Base-by-base conservation (phyloP, 1,139 yeast species). In the Suhomyces terraborum region DNA sequence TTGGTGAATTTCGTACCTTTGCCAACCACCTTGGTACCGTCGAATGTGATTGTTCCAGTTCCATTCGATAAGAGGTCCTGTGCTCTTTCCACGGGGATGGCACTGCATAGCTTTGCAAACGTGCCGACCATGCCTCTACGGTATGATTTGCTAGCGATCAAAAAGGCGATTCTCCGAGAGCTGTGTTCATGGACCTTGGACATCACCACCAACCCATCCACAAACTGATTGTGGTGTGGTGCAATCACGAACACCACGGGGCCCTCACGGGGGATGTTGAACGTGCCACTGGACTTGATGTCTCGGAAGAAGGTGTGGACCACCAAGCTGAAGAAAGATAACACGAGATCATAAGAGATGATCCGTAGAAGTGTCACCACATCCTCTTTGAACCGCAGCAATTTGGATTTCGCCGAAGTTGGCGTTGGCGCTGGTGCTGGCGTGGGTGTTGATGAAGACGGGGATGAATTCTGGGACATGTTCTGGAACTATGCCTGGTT, bases 21-120 rank as follows among this genome's bases (percentile, higher is more conserved):
- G 1, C 85, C 85, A n/a, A 68, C 62, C n/a, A 64, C 58, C 3
- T 65, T 69, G 35, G 65, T 66, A 40, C 67, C 63, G 23, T 69
- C 71, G 26, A 67, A 62, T 28, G 50, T 59, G 7, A 82, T 75
- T 17, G 63, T 67, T 3, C 88, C 85, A 2, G 57, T 54, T 4
- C 69, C 79, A 5, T 60, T 49, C 32, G 62, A 66, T 46, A 84
- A 60, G 40, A 80, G 62, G 57, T 84, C 93, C 59, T 84, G 91
- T 2, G 88, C 83, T 53, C 91, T 64, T 42, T 83, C 84, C 13
- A 84, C 91, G 0, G 89, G 88, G 30, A 84, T 83, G 2, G 87
- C 79, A 35, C 81, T 75, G 2, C 83, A 74, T 50, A 80, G 62
- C 42, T 69, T 64, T 8, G 88, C 80, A 43, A 80, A 66, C 2